Evolutionary conservation across 345 rosid genomes (phyloP), one percentile per base, ranked within the genome.

Genomic region (Eucalyptus erythrocorys): DNA sequence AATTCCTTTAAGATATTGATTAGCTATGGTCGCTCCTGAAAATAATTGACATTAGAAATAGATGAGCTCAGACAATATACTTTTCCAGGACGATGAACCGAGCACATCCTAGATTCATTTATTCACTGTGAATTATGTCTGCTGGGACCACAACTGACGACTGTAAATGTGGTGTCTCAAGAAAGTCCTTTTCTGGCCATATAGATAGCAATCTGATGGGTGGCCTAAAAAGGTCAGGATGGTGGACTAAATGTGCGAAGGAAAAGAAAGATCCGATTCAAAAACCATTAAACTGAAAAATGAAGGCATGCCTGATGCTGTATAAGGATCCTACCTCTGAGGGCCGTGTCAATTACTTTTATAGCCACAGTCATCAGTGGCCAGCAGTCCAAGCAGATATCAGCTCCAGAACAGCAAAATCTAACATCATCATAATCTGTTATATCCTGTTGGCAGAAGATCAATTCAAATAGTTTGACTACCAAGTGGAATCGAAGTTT

Each of bases 391-490:
- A 96, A 92, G 92, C 99, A 97, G 91, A 94, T 95, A 92, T 96
- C 98, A 30, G 99, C 99, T 86, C 98, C 98, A 1, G 98, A 95
- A 94, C 99, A 97, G 92, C 99, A 97, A 88, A 92, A 89, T 90
- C 99, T 95, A 89, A 96, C 96, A 64, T 96, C 98, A 64, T 97
- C 99, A 89, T 97, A 97, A 89, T 97, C 99, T 57, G 98, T 89
- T 61, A 97, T 97, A 93, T 97, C 99, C 99, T 89, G 51, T 51
- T 34, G 59, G 89, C 87, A 82, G 42, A 82, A 32, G 81, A 89
- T 27, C 34, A 40, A 32, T 71, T 85, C 89, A 86, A 88, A 84
- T 64, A 86, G 84, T 88, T 90, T 87, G 92, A 87, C 84, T 21
- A 48, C 47, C 90, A 47, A 13, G 66, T 30, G 86, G 22, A 86